Conservation (phyloP, 371 early-diverging fungal genomes). For the Saksenaea vasiformis region DNA sequence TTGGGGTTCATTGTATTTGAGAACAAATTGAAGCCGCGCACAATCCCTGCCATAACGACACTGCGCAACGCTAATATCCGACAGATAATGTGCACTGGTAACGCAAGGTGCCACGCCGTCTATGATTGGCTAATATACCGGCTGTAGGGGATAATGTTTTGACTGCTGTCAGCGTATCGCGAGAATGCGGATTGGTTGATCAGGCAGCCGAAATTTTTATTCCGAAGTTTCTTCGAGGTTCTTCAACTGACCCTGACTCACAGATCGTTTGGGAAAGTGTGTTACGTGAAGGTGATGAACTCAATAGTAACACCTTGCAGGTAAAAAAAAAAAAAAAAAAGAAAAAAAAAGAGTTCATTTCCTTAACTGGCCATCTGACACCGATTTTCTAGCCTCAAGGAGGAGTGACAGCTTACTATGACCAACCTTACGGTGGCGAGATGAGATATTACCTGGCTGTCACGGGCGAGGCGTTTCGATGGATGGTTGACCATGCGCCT, state of each 20-base stretch:
- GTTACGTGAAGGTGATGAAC: slow-evolving; percentile 52
- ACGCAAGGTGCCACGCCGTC: not conserved
- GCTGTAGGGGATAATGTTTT: slow-evolving; percentile 89
- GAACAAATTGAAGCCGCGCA: slow-evolving; percentile 95
- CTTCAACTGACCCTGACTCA: slow-evolving; percentile 53
- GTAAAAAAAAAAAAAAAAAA: slow-evolving; percentile 22
- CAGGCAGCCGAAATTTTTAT: slow-evolving; percentile 55
- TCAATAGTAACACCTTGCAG: slow-evolving; percentile 68
- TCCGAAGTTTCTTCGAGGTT: slow-evolving; percentile 56
- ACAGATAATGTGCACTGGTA: slow-evolving; percentile 97
- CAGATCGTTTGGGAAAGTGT: slow-evolving; percentile 77
- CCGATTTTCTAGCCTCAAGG: slow-evolving; percentile 9
- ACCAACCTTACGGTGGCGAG: slow-evolving; percentile 20
- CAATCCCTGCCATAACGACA: slow-evolving; percentile 79
- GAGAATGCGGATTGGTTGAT: slow-evolving; percentile 84
- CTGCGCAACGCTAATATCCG: slow-evolving; percentile 90
- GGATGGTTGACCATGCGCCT: slow-evolving; percentile 86
- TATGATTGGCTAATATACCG: not conserved
- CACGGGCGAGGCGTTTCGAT: slow-evolving; percentile 95
- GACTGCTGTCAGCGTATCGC: slow-evolving; percentile 97
- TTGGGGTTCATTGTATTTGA: slow-evolving; percentile 98
- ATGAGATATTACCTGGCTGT: slow-evolving; percentile 76
- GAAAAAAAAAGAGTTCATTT: slow-evolving; percentile 5
- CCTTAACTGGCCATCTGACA: not conserved
- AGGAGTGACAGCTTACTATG: slow-evolving; percentile 7